These are phyloP conservation scores for Zasmidium cellare DNA, from an alignment of 2,329 filamentous ascomycete species.

Conservation along the genomic window DNA sequence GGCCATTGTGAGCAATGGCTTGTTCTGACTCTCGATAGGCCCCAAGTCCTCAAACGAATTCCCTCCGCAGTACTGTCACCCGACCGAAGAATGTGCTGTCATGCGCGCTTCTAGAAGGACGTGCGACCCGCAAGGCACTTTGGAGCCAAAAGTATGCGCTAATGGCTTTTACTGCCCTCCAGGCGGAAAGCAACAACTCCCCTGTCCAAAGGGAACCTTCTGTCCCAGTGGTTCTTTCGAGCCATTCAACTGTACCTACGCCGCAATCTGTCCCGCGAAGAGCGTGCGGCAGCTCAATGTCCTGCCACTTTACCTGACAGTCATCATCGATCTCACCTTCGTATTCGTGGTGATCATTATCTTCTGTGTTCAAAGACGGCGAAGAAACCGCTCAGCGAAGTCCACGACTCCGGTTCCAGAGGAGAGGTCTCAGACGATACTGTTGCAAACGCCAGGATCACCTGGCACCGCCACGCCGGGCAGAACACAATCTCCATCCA, in stretches of 20 bases:
- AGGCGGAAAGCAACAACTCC: constrained; percentile 42
- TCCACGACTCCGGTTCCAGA: constrained; percentile 23
- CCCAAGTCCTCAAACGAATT: constrained; percentile 27
- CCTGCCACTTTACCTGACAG: constrained; percentile 46
- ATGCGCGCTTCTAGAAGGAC: constrained; percentile 21
- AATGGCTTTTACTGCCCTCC: constrained; percentile 33
- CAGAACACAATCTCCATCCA: constrained; percentile 11
- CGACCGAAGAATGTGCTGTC: constrained; percentile 26
- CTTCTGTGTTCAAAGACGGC: constrained; percentile 39
- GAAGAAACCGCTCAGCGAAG: constrained; percentile 32
- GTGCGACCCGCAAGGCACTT: constrained; percentile 38
- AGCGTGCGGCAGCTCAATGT: constrained; percentile 45
- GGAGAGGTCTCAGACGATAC: constrained; percentile 23
- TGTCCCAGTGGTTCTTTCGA: constrained; percentile 53
- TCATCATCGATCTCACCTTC: constrained; percentile 47
- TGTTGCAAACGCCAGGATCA: constrained; percentile 32
- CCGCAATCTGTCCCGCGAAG: constrained; percentile 49
- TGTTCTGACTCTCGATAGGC: constrained; percentile 14
- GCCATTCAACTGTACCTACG: constrained; percentile 50
- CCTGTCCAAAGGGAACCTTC: constrained; percentile 47
- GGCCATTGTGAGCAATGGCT: background rate
- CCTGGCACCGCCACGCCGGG: constrained; percentile 21
- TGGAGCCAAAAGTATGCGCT: constrained; percentile 55
- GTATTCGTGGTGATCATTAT: constrained; percentile 38
- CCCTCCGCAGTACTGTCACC: constrained; percentile 36